A percentile compares a stretch with the other conserved stretches of the same genome.
phyloP scores from a whole-genome alignment of 495 filamentous ascomycete species.

The Trichoderma reesei region DNA sequence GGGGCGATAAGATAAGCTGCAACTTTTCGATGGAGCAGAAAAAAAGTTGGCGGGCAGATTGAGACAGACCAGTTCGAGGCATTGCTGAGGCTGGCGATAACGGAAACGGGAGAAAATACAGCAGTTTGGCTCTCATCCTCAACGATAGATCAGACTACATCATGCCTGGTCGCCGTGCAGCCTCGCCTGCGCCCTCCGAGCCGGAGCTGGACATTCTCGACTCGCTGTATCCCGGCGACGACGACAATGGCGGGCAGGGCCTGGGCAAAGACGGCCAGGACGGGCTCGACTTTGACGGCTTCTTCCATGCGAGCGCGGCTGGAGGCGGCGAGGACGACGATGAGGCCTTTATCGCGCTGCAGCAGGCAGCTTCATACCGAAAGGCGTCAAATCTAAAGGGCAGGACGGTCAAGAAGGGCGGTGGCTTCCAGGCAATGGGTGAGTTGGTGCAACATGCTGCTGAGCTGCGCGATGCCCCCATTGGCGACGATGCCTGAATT shows the following conservation, averaged over 20 bases:
- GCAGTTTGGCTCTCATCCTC: too few relatives aligned
- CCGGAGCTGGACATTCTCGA: slow-evolving; percentile 84
- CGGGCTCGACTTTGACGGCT: slow-evolving; percentile 28
- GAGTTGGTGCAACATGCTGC: slow-evolving; percentile 10
- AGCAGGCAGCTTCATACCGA: slow-evolving; percentile 75
- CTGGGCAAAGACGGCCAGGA: slow-evolving; percentile 22
- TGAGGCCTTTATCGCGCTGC: slow-evolving; percentile 77
- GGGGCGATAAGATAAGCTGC: slow-evolving; percentile 12
- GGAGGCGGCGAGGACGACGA: slow-evolving; percentile 55
- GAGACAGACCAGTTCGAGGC: not conserved
- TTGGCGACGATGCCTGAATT: not conserved
- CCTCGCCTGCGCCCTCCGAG: slow-evolving; percentile 80
- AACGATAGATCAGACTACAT: not conserved
- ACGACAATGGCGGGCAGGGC: slow-evolving; percentile 16
- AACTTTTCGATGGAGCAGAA: not conserved
- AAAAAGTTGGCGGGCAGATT: not conserved
- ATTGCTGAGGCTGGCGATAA: not conserved
- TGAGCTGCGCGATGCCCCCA: not conserved
- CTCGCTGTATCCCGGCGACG: slow-evolving; percentile 58
- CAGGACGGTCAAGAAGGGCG: slow-evolving; percentile 80
- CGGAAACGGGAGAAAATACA: too few relatives aligned
- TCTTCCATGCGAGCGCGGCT: slow-evolving; percentile 26
- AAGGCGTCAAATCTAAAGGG: slow-evolving; percentile 75
- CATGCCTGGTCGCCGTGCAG: slow-evolving; percentile 34
- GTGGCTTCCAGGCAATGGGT: slow-evolving; percentile 96